A percentile compares a stretch with the other conserved stretches of the same genome.
Conservation (phyloP, 1,139 yeast species). For the Nadsonia starkeyi-henricii region DNA sequence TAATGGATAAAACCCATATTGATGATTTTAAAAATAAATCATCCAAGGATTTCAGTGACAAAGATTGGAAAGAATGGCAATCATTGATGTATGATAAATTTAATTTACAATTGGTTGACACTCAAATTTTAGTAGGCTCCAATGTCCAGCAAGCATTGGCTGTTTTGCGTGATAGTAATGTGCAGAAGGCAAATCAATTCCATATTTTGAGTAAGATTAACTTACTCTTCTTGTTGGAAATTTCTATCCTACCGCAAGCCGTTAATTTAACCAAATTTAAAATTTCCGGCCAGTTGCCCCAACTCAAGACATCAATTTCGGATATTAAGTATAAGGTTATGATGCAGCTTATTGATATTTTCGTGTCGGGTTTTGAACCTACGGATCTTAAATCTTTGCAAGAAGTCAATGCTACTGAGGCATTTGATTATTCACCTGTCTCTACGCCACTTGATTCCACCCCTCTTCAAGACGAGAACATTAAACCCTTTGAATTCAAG, state of each 20-base stretch:
- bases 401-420: neutral
- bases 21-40: constrained; percentile 57
- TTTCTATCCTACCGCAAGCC: constrained; percentile 77
- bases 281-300: constrained; percentile 72
- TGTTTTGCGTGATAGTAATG: constrained; percentile 24
- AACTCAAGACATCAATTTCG: constrained; percentile 54
- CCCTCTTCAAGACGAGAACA: neutral
- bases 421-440: neutral
- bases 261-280: constrained; percentile 56
- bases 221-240: constrained; percentile 57
- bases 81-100: constrained; percentile 84
- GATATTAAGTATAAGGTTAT: constrained; percentile 84
- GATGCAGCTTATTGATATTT: constrained; percentile 59
- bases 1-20: constrained; percentile 58
- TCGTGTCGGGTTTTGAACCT: constrained; percentile 47
- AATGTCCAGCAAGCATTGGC: constrained; percentile 57
- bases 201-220: constrained; percentile 65
- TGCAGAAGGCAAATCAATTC: constrained; percentile 25
- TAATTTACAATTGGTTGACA: constrained; percentile 61
- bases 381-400: constrained; percentile 11
- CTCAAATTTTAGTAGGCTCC: constrained; percentile 81
- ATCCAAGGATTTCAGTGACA: constrained; percentile 48
- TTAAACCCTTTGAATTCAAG: neutral
- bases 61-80: constrained; percentile 60
- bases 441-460: neutral